Conservation (phyloP, 257 asterid genomes). For the Primulina eburnea region DNA sequence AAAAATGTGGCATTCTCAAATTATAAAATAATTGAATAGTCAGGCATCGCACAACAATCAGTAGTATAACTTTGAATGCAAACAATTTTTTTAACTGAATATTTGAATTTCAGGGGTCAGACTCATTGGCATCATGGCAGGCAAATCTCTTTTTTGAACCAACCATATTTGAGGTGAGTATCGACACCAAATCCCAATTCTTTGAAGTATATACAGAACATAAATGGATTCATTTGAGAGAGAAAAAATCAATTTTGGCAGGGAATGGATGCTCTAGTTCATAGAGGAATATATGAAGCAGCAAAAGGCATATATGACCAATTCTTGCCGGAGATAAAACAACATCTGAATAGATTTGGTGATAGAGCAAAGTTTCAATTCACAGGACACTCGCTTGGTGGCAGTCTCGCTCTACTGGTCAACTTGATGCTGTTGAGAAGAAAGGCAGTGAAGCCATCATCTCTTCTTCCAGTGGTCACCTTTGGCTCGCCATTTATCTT, state of each 20-base stretch:
- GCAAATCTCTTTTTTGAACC: conserved; percentile 92
- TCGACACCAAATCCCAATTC: not conserved
- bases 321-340: conserved; percentile 69
- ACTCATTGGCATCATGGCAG: conserved; percentile 87
- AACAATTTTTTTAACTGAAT: not conserved
- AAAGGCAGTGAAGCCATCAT: conserved; percentile 39
- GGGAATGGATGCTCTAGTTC: conserved; percentile 75
- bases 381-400: conserved; percentile 91
- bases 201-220: not conserved
- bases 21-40: not conserved
- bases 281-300: conserved; percentile 92
- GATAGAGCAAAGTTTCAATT: conserved; percentile 72
- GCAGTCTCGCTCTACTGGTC: conserved; percentile 87
- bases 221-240: not conserved
- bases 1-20: not conserved
- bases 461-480: conserved; percentile 79
- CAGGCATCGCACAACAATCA: not conserved
- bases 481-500: conserved; percentile 86
- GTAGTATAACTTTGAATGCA: not conserved
- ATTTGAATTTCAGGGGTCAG: conserved; percentile 64
- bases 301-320: conserved; percentile 87
- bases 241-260: conserved; percentile 21
- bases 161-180: conserved; percentile 64
- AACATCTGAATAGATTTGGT: conserved; percentile 57
- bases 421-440: conserved; percentile 72